Evolutionary conservation across 495 filamentous ascomycete species (phyloP), one percentile per base, ranked within the genome.

Genomic region (Daldinia decipiens): DNA sequence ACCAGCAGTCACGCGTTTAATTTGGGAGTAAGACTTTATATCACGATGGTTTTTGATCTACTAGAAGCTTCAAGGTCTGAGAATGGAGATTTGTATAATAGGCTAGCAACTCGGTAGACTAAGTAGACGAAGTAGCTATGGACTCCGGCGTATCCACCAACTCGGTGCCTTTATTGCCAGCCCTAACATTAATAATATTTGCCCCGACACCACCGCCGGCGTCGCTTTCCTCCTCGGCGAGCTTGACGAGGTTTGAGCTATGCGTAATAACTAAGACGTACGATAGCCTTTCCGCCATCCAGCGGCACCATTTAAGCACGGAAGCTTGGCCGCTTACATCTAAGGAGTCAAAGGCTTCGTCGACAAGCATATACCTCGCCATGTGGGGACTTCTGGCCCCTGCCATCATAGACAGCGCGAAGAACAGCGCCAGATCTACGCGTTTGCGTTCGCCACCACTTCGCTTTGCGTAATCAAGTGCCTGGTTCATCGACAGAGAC

Each of bases 381-480:
- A 76, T 67, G 47, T 79, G 77, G 27, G 68, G 24, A 29, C 75
- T 73, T 8, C 71, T 59, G 0, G 76, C 71, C 62, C 73, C 63
- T 11, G 59, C 47, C 26, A 79, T 71, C 64, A 76, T 72, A 56
- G 79, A 66, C 9, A 79, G 59, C 1, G 77, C 77, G 38, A 79
- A 79, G 66, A 77, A 78, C 9, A 79, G 71, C 39, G 78, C 78
- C 3, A 79, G 68, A 52, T 79, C 77, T 17, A 77, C 70, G 27
- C 78, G 78, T 53, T 79, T 79, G 1, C 78, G 73, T 65, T 79
- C 77, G 40, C 78, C 78, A 21, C 73, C 69, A 38, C 77, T 79
- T 7, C 72, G 74, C 64, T 79, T 79, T 15, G 64, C 68, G 55
- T 78, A 78, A 15, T 67, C 63, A n/a, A 78, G 60, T 15, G 69